Base-by-base conservation (phyloP, 2,329 filamentous ascomycete genomes). In the Penicillium corylophilum region DNA sequence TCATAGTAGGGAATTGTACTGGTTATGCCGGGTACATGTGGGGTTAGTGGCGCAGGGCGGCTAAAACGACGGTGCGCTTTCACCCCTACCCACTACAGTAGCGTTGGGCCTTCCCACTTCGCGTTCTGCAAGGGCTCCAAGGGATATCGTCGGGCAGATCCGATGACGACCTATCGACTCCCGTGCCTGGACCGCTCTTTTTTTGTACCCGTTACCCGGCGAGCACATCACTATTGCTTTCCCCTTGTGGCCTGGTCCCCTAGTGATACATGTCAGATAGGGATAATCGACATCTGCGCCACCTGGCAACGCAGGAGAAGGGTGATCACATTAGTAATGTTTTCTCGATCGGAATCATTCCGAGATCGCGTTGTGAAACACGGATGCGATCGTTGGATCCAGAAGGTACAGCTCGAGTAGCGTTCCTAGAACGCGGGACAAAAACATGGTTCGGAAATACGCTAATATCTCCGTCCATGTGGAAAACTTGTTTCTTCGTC, bases 121-220 rank as follows among this genome's bases (percentile, higher is more conserved):
- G 16, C 13, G 22, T 5, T 42, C 48, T 46, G 48, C 43, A 51
- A 51, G 48, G 48, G 48, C 26, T 13, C 4, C 16, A 44, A 50
- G 42, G 41, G 41, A 29, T 36, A 23, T 40, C 53, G 36, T 48
- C 57, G 57, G 57, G 48, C 55, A 51, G 53, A 60, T 56, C 57
- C 55, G 53, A 42, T 29, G 47, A 50, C 53, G 54, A 51, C 46
- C 48, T 47, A 54, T 54, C 38, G 22, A 41, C 6, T 24, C 22
- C 13, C 20, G 4, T 41, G 5, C 26, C 20, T 8, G 23, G 13
- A 9, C 15, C 22, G 3, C 20, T 36, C n/a, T 15, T 41, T 23
- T 41, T 16, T 41, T 41, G 22, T 40, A 40, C 38, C 5, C 16
- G 22, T 23, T 24, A 41, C 38, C 9, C 8, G 18, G 20, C 20